Percentiles rank a stretch among this genome's conserved stretches.
Evolutionary conservation across 2,329 filamentous ascomycete species (phyloP).

Genomic region (Alternaria brassicicola): DNA sequence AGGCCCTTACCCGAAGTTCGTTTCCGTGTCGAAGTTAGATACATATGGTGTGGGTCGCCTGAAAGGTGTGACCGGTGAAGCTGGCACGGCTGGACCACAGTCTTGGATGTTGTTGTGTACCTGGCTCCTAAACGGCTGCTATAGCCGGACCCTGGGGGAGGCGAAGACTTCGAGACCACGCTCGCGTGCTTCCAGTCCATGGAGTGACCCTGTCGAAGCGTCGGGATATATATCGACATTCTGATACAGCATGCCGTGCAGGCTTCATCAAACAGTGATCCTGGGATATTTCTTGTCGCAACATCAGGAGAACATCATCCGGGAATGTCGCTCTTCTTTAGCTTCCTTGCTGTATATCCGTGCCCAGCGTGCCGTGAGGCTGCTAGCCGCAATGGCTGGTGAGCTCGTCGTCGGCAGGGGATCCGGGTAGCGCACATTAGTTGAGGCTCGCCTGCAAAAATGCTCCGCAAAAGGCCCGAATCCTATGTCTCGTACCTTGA

Average conservation of each 20-base stretch:
- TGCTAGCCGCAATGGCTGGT: neutral
- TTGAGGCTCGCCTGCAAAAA: conserved; percentile 2
- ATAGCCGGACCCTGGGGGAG: neutral
- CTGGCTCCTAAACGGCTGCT: neutral
- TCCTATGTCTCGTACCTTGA: neutral
- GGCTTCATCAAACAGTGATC: neutral
- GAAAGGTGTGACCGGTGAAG: conserved; percentile 2
- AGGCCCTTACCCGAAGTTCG: conserved; percentile 1
- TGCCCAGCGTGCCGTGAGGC: neutral
- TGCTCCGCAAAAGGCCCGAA: conserved; percentile 12
- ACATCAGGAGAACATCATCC: neutral
- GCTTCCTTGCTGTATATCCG: neutral
- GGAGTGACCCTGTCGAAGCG: neutral
- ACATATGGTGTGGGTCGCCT: conserved; percentile 6
- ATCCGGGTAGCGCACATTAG: conserved; percentile 1
- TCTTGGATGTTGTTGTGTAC: neutral
- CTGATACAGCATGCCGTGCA: neutral
- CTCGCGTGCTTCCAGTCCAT: neutral
- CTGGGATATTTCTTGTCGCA: neutral
- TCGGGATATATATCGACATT: neutral
- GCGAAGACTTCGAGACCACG: neutral
- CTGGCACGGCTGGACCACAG: conserved; percentile 8
- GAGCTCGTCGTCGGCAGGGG: conserved; percentile 6
- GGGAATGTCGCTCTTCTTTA: neutral
- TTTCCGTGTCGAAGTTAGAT: conserved; percentile 7